These are phyloP conservation scores for Colletotrichum costaricense DNA, from an alignment of 2,329 filamentous ascomycete genomes.

Conservation along the genomic window DNA sequence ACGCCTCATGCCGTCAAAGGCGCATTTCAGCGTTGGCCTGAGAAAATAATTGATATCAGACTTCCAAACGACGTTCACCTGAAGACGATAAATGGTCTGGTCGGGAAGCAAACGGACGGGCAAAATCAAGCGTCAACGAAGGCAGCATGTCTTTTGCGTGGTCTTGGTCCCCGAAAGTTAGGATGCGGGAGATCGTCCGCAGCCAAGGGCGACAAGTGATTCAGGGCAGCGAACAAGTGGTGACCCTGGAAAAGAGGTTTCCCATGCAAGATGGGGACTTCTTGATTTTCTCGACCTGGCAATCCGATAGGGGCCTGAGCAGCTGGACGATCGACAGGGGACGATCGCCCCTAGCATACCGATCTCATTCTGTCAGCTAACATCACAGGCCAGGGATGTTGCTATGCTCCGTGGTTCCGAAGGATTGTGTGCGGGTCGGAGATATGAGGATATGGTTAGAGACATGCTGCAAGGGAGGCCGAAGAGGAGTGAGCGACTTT, in stretches of 20 bases:
- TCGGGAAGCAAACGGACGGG: not conserved
- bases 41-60: not conserved
- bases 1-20: constrained; percentile 2
- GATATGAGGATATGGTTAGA: constrained; percentile 2
- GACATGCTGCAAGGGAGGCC: constrained; percentile 24
- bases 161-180: not conserved
- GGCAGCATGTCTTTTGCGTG: not conserved
- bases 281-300: constrained; percentile 1
- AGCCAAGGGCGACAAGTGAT: constrained; percentile 5
- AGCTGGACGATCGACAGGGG: constrained; percentile 30
- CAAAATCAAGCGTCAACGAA: not conserved
- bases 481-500: not conserved
- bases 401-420: not conserved
- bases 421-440: not conserved
- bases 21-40: not conserved
- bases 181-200: constrained; percentile 27
- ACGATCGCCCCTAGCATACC: constrained; percentile 31
- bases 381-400: constrained; percentile 19
- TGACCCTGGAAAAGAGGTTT: constrained; percentile 20
- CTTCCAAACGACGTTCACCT: not conserved
- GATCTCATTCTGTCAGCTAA: constrained; percentile 7
- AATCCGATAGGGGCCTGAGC: constrained; percentile 15
- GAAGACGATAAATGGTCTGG: no score
- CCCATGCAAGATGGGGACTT: constrained; percentile 22
- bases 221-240: not conserved